These are phyloP conservation scores for Phytophthora foliorum DNA, from an alignment of 352 stramenopile genomes.

Conservation along the genomic window DNA sequence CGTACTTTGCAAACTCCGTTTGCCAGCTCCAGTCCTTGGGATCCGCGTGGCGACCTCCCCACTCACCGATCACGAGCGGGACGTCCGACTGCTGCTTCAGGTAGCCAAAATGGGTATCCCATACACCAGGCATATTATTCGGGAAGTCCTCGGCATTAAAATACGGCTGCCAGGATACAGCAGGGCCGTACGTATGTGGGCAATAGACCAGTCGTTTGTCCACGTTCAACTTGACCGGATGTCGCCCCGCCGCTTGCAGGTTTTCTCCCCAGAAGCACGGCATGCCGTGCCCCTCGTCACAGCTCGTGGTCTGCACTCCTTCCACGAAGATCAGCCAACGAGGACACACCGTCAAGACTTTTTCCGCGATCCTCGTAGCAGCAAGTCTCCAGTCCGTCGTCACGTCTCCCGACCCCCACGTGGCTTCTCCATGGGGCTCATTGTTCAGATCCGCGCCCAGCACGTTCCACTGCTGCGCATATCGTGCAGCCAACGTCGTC, in stretches of 20 bases:
- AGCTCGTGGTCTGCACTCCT: constrained; percentile 52
- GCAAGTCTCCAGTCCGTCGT: constrained; percentile 62
- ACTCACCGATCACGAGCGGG: constrained; percentile 69
- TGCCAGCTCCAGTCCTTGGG: constrained; percentile 60
- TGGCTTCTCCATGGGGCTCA: constrained; percentile 59
- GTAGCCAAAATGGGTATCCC: constrained; percentile 69
- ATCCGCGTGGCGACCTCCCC: constrained; percentile 54
- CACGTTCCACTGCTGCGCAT: constrained; percentile 54
- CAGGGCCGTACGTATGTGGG: constrained; percentile 61
- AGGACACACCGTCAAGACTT: constrained; percentile 41
- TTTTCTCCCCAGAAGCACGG: constrained; percentile 71
- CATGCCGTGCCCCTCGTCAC: constrained; percentile 32
- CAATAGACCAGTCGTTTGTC: constrained; percentile 60
- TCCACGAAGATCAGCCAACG: constrained; percentile 68
- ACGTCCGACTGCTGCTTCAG: constrained; percentile 39
- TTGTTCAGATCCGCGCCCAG: constrained; percentile 67
- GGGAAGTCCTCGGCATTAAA: constrained; percentile 50
- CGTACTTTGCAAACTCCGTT: constrained; percentile 53
- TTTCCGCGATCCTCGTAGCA: constrained; percentile 33
- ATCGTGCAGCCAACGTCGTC: constrained; percentile 46
- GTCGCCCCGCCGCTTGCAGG: constrained; percentile 36
- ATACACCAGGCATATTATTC: constrained; percentile 62
- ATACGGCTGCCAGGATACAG: constrained; percentile 55
- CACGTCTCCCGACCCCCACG: constrained; percentile 51
- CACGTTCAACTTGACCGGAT: constrained; percentile 41